Conservation (phyloP, 2,329 filamentous ascomycete species). For the Pseudogymnoascus sp. region DNA sequence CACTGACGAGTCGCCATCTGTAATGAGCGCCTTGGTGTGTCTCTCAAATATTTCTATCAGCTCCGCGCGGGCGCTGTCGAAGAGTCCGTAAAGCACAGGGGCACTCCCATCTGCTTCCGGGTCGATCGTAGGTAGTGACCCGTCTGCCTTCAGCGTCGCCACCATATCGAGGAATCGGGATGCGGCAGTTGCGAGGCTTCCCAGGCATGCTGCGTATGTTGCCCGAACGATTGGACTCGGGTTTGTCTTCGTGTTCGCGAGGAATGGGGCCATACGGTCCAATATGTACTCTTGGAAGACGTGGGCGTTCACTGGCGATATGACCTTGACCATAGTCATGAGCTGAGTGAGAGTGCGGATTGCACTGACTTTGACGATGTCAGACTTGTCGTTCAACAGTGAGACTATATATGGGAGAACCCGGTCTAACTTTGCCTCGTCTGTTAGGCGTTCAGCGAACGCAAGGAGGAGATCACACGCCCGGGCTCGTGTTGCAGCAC, state of each 20-base stretch:
- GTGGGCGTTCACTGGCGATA: conserved; percentile 69
- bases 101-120: conserved; percentile 68
- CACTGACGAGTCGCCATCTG: conserved; percentile 78
- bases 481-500: conserved; percentile 77
- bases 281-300: conserved; percentile 63
- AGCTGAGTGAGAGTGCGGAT: conserved; percentile 84
- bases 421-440: conserved; percentile 91
- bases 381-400: conserved; percentile 71
- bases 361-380: conserved; percentile 78
- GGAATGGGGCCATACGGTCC: conserved; percentile 55
- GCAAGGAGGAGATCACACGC: conserved; percentile 88
- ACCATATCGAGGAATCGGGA: conserved; percentile 84
- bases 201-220: conserved; percentile 87
- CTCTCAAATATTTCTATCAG: conserved; percentile 76
- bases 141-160: conserved; percentile 76
- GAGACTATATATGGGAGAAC: conserved; percentile 85
- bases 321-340: conserved; percentile 76
- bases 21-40: conserved; percentile 83
- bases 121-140: conserved; percentile 68
- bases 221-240: conserved; percentile 70
- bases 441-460: conserved; percentile 83
- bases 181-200: conserved; percentile 79
- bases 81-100: conserved; percentile 69
- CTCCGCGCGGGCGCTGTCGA: conserved; percentile 78
- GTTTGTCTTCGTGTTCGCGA: conserved; percentile 43